Evolutionary conservation across 495 filamentous ascomycete species (phyloP), one percentile per base, ranked within the genome.

Genomic region (Extremus antarcticus): DNA sequence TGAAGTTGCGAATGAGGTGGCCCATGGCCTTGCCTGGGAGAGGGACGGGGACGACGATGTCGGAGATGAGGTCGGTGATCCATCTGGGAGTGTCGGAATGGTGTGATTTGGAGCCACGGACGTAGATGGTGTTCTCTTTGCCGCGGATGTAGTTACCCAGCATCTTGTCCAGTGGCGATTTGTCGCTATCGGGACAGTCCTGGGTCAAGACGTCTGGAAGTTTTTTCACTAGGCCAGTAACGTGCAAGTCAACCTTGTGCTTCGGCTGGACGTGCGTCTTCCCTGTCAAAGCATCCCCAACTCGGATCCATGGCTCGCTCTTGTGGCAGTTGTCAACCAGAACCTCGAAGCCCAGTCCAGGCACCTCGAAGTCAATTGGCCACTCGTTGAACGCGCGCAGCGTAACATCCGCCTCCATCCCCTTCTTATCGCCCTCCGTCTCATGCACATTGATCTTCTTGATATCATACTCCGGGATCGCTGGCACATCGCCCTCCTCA

Each of bases 161-260:
- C 17, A 98, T 72, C n/a, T 78, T 71, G 63, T 98, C 92, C 51
- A 98, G 73, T 0, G 92, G 91, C 0, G 92, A 96, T 13, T 78
- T 81, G 17, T 81, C 70, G 9, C 80, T 80, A 43, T 81, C 73
- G 0, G 92, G 92, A 58, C 92, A 98, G 20, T 71, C 70, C 7
- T 68, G 74, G 10, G 79, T 86, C 24, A 98, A 71, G 17, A 78
- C 68, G 38, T 85, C 75, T 2, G 92, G 86, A 11, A 98, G 70
- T 43, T 81, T 73, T 22, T 71, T 73, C 46, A 96, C 77, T 35
- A 88, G 63, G 1, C 84, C 88, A 25, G 76, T 74, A 13, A 86
- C 82, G 53, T 85, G 75, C 38, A 89, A 75, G n/a, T 73, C 65
- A 19, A 90, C 79, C 43, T 84, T 73, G 17, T 76, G 65, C 24